Base-by-base conservation (phyloP, 495 filamentous ascomycete genomes). In the Lepraria neglecta region DNA sequence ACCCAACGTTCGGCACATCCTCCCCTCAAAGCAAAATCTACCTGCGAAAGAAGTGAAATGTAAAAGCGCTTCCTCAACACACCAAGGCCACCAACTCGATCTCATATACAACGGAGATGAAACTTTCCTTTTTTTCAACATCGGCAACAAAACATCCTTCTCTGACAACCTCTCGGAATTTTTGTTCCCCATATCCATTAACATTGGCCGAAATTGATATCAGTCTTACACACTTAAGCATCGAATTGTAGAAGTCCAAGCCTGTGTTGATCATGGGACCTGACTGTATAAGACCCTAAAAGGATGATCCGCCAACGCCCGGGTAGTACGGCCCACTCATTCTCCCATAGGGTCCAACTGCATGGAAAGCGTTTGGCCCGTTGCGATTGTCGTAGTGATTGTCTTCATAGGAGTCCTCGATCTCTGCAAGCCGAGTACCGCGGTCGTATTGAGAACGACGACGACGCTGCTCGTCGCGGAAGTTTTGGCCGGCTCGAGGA, bases 361-460 rank as follows among this genome's bases (percentile, higher is more conserved):
- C 35, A 15, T 60, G 15, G 17, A 45, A 24, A 31, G 58, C 9
- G 14, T 53, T 60, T 15, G 27, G 17, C 38, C 14, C 47, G 43
- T 48, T 61, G 14, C 14, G 28, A 48, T 30, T 44, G 12, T 43
- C 30, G 17, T 48, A 45, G n/a, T 47, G 59, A 46, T 78, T 73
- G 59, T 75, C 77, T 42, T 78, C 79, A 62, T 75, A 82, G 9
- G 68, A 58, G 68, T 86, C 83, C 68, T 87, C 83, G n/a, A 82
- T 73, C 19, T 79, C 77, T 6, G 80, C 80, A 59, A 83, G 76
- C 48, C 80, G 74, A 46, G 85, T 88, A 24, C 87, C 87, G 46
- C 87, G 85, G 64, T 91, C 87, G 69, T 79, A 91, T 66, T 89
- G 87, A 40, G 87, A 90, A 48, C 84, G 86, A 62, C 86, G 85